Conservation (phyloP, 345 rosid genomes). For the Aurinia saxatilis region DNA sequence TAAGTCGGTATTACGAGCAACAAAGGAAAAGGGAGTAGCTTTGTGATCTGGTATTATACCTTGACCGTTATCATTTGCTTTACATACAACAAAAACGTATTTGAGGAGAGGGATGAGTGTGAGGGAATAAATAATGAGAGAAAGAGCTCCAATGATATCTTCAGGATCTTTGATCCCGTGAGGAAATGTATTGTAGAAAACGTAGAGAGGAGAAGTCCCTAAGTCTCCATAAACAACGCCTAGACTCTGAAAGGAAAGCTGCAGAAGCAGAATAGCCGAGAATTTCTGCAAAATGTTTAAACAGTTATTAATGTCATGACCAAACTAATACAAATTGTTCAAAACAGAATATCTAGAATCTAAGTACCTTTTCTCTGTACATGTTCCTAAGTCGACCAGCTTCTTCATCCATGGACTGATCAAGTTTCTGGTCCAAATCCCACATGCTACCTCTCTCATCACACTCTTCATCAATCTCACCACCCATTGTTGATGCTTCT, state of each 20-base stretch:
- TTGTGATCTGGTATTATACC: slow-evolving; percentile 26
- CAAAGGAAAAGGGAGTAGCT: not conserved
- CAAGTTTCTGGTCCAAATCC: slow-evolving; percentile 93
- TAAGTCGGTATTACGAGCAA: not conserved
- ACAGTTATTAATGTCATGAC: not conserved
- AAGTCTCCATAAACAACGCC: slow-evolving; percentile 78
- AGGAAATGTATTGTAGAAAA: slow-evolving; percentile 72
- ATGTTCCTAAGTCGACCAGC: slow-evolving; percentile 78
- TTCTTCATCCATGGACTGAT: slow-evolving; percentile 97
- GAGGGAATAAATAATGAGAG: slow-evolving; percentile 64
- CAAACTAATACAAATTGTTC: no score
- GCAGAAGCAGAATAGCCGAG: slow-evolving; percentile 47
- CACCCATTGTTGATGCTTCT: slow-evolving; percentile 21
- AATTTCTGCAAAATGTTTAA: slow-evolving; percentile 40
- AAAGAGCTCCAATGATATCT: slow-evolving; percentile 62
- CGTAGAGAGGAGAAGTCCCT: slow-evolving; percentile 71
- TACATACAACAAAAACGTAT: slow-evolving; percentile 66
- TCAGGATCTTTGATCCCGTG: slow-evolving; percentile 47
- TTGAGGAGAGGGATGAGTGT: slow-evolving; percentile 71
- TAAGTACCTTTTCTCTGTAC: slow-evolving; percentile 73
- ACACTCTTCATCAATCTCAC: slow-evolving; percentile 56
- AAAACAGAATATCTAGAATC: not conserved
- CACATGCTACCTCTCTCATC: slow-evolving; percentile 73
- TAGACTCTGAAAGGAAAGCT: slow-evolving; percentile 68
- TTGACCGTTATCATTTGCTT: slow-evolving; percentile 72